Percentiles rank a stretch among this genome's conserved stretches.
phyloP scores from a whole-genome alignment of 768 basidiomycete species.

The Sarcodon sp. region DNA sequence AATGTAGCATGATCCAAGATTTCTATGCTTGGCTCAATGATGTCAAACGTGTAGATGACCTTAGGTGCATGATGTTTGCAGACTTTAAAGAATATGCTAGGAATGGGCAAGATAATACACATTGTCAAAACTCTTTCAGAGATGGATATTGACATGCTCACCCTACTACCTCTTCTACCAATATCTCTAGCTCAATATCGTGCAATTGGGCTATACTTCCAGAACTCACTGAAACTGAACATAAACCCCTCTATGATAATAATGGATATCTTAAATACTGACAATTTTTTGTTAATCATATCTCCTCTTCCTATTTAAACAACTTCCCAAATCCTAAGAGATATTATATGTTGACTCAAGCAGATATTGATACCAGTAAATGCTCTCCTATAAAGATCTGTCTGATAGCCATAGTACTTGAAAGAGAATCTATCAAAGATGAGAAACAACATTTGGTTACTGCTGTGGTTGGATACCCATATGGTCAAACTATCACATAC shows the following conservation, averaged over 20 bases:
- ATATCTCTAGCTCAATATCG: background rate
- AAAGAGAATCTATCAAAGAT: background rate
- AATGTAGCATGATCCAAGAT: background rate
- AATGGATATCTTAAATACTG: conserved; percentile 5
- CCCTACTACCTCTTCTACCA: background rate
- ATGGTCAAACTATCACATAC: background rate
- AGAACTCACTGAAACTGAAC: background rate
- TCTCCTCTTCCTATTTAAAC: background rate
- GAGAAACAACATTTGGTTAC: background rate
- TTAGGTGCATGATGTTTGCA: no score
- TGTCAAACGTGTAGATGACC: no score
- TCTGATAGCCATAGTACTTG: no score
- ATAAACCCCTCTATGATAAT: conserved; percentile 1
- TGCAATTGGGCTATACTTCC: background rate
- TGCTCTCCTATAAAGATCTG: background rate
- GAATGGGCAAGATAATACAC: no score
- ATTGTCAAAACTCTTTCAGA: no score
- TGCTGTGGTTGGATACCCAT: background rate
- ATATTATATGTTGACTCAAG: background rate
- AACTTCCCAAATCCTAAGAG: background rate
- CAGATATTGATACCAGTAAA: background rate
- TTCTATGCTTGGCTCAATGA: background rate
- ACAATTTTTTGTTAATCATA: background rate
- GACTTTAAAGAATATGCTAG: no score
- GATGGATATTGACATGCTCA: no score